Evolutionary conservation across 2,329 filamentous ascomycete genomes (phyloP), one percentile per base, ranked within the genome.

Genomic region (Colletotrichum lupini): DNA sequence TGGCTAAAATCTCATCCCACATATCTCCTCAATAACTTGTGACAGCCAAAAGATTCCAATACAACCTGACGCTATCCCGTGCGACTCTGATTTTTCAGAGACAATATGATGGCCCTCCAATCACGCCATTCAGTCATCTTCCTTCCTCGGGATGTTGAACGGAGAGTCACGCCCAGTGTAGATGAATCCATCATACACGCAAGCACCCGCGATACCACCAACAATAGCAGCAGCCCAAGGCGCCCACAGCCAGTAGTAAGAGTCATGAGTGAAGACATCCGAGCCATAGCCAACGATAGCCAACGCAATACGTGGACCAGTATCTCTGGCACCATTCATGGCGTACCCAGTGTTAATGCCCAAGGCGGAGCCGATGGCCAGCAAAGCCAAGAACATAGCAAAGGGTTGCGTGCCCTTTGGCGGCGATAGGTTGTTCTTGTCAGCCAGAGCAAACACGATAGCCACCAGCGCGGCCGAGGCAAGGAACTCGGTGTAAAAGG

Each of bases 321-420:
- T 81, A 37, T 83, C 82, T 5, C 81, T 81, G 0, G 82, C 82
- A 16, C 82, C 81, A 32, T 83, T 84, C 67, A 84, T 65, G 0
- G 82, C 79, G 4, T 81, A 80, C 3, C 81, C 82, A 6, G 80
- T 82, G 56, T 83, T 83, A 53, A 82, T 82, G 0, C 80, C 82
- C 1, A 84, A 67, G 0, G 80, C 80, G 62, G 83, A 81, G 68
- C 82, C 83, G 26, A 83, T 76, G 2, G 79, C 80, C 0, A 81
- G 79, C 2, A 82, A 75, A 2, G 84, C 70, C 24, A 84, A 74
- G 6, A 82, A 82, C 2, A 84, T 73, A 1, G 83, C 76, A 35
- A 83, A 77, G 3, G 82, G 80, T 57, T 82, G 81, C 76, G 82
- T 83, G 6, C 82, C 82, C 3, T 80, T 80, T 0, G 80, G 82